Percentiles rank a stretch among this genome's conserved stretches.
phyloP scores from a whole-genome alignment of 108 stramenopile species.

The Skeletonema potamos region DNA sequence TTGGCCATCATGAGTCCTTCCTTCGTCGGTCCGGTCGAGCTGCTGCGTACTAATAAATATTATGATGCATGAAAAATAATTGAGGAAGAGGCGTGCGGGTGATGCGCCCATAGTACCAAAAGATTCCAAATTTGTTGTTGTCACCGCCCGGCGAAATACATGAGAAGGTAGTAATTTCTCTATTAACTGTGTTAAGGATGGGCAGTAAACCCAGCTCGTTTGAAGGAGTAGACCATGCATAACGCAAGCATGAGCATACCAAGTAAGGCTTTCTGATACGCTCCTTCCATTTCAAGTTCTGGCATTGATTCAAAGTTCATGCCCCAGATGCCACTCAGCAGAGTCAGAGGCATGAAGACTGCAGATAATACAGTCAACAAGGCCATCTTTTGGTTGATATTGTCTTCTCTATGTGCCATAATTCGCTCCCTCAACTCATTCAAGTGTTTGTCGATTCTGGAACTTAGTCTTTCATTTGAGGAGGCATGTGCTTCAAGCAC shows the following conservation, averaged over 20 bases:
- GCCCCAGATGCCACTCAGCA: constrained; percentile 51
- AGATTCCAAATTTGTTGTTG: no score
- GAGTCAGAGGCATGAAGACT: constrained; percentile 56
- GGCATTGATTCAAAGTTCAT: constrained; percentile 64
- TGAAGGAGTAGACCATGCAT: constrained; percentile 41
- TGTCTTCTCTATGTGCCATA: constrained; percentile 46
- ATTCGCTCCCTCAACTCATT: constrained; percentile 39
- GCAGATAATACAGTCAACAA: constrained; percentile 50
- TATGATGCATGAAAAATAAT: no score
- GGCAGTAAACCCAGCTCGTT: constrained; percentile 25
- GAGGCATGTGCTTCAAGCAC: constrained; percentile 41
- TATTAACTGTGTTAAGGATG: not conserved
- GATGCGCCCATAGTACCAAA: no score
- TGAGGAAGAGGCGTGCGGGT: no score
- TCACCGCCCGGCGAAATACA: no score
- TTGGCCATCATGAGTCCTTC: no score
- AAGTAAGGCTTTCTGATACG: constrained; percentile 31
- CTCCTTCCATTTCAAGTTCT: constrained; percentile 36
- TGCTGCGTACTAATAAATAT: no score
- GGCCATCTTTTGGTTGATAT: constrained; percentile 43
- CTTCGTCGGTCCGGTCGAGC: no score
- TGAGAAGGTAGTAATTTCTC: no score
- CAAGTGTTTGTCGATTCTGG: constrained; percentile 50
- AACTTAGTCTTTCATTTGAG: constrained; percentile 48
- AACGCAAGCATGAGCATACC: constrained; percentile 38